A percentile compares a stretch with the other conserved stretches of the same genome.
Evolutionary conservation across 805 yeast species (phyloP).

Genomic region (Candida dajiaensis): DNA sequence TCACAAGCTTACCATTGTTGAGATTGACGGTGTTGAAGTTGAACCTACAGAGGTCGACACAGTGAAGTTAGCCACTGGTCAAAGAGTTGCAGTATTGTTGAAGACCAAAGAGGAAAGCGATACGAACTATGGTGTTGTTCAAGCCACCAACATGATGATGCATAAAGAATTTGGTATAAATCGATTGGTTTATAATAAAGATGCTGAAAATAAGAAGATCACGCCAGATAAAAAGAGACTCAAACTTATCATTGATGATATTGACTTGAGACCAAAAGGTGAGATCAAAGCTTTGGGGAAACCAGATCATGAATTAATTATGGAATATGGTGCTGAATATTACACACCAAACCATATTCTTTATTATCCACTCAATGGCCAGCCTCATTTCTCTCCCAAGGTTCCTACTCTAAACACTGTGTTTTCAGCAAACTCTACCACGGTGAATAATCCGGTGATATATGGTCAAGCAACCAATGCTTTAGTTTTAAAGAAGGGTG

Average conservation of each 20-base stretch:
- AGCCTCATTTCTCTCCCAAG: constrained; percentile 58
- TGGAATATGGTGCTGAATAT: constrained; percentile 52
- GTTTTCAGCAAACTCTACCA: constrained; percentile 45
- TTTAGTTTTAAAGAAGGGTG: constrained; percentile 51
- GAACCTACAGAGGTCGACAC: constrained; percentile 43
- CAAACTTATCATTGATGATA: constrained; percentile 26
- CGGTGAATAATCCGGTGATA: constrained; percentile 47
- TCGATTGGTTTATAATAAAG: constrained; percentile 44
- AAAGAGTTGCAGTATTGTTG: constrained; percentile 62
- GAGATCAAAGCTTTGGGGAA: constrained; percentile 36
- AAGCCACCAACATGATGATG: constrained; percentile 58
- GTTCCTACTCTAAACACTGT: constrained; percentile 67
- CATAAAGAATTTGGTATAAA: constrained; percentile 54
- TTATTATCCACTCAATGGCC: constrained; percentile 65
- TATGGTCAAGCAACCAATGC: constrained; percentile 70
- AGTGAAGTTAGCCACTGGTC: constrained; percentile 64
- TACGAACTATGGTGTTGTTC: constrained; percentile 43
- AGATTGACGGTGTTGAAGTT: constrained; percentile 53
- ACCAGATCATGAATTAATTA: constrained; percentile 51
- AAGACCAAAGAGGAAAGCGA: constrained; percentile 39
- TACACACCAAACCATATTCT: constrained; percentile 54
- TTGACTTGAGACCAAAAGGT: constrained; percentile 30
- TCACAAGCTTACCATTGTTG: constrained; percentile 49
- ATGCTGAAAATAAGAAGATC: constrained; percentile 27
- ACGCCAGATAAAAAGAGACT: constrained; percentile 17